phyloP scores from a whole-genome alignment of 306 rosid species.

The Begonia loranthoides region DNA sequence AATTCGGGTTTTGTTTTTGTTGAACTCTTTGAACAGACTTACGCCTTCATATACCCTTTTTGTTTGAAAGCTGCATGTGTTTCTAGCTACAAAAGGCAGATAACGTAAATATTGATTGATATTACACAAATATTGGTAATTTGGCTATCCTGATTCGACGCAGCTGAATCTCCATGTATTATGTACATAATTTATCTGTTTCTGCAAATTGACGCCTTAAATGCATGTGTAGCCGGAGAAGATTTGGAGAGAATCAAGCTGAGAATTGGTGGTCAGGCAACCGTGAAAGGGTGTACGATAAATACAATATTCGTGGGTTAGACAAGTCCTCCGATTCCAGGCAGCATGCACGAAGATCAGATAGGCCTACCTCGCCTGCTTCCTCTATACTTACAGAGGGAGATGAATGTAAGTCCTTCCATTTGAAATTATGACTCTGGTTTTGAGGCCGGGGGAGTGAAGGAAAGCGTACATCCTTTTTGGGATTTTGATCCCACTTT shows the following conservation, averaged over 20 bases:
- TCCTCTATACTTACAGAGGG: no score
- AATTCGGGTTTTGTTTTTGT: no score
- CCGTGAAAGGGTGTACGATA: constrained; percentile 73
- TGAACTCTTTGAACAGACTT: no score
- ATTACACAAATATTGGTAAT: not conserved
- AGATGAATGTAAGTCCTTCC: no score
- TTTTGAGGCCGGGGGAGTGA: no score
- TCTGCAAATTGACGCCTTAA: constrained; percentile 6
- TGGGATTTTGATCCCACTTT: no score
- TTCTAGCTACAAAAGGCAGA: no score
- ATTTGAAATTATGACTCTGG: no score
- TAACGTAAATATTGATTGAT: not conserved
- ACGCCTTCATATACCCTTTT: not conserved
- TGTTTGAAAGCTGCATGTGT: not conserved
- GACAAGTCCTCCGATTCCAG: constrained; percentile 54
- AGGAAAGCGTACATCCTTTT: no score
- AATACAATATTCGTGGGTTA: constrained; percentile 55
- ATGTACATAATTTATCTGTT: not conserved
- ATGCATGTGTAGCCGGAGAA: constrained; percentile 69
- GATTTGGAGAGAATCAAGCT: constrained; percentile 98
- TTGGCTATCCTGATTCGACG: not conserved
- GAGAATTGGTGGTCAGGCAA: constrained; percentile 98
- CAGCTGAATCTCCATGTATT: not conserved
- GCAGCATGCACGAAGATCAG: constrained; percentile 9
- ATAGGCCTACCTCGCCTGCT: no score